Percentiles rank a stretch among this genome's conserved stretches.
Evolutionary conservation across 2,329 filamentous ascomycete species (phyloP).

Genomic region (Nemania sp.): DNA sequence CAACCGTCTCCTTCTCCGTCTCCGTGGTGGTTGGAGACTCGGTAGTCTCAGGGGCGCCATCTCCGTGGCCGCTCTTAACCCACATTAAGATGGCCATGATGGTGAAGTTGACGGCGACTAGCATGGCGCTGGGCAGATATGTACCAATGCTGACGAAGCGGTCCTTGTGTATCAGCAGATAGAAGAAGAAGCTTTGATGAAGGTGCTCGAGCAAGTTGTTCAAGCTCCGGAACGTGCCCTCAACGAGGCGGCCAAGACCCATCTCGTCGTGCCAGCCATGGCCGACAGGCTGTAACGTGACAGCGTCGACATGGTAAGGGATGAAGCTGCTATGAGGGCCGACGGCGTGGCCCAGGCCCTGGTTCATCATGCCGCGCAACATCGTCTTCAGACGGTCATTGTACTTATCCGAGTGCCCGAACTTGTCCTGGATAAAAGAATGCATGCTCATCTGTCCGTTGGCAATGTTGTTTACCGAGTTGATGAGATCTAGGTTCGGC

Average conservation of each 20-base stretch:
- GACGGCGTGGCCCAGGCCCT: conserved; percentile 85
- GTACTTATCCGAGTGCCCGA: conserved; percentile 76
- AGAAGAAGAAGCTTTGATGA: conserved; percentile 99
- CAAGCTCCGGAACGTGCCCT: conserved; percentile 88
- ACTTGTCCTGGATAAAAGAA: conserved; percentile 84
- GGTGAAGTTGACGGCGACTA: conserved; percentile 91
- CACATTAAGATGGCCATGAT: conserved; percentile 95
- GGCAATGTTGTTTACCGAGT: conserved; percentile 87
- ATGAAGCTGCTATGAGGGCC: conserved; percentile 96
- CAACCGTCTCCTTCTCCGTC: conserved; percentile 30
- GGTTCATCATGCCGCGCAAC: conserved; percentile 88
- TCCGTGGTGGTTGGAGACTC: background rate
- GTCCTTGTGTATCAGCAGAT: conserved; percentile 87
- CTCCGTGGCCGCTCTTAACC: conserved; percentile 76
- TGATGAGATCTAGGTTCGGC: conserved; percentile 94
- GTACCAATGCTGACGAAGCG: conserved; percentile 98
- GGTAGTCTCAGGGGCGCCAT: conserved; percentile 14
- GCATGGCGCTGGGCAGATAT: conserved; percentile 96
- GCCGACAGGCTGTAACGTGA: conserved; percentile 88
- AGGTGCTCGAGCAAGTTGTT: conserved; percentile 97
- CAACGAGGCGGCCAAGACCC: conserved; percentile 85
- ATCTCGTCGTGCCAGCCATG: conserved; percentile 98
- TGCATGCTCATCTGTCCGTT: conserved; percentile 90
- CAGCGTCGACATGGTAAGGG: conserved; percentile 94
- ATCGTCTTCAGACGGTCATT: conserved; percentile 83